These are phyloP conservation scores for Myxozyma neotropica DNA, from an alignment of 805 yeast genomes.

Conservation along the genomic window DNA sequence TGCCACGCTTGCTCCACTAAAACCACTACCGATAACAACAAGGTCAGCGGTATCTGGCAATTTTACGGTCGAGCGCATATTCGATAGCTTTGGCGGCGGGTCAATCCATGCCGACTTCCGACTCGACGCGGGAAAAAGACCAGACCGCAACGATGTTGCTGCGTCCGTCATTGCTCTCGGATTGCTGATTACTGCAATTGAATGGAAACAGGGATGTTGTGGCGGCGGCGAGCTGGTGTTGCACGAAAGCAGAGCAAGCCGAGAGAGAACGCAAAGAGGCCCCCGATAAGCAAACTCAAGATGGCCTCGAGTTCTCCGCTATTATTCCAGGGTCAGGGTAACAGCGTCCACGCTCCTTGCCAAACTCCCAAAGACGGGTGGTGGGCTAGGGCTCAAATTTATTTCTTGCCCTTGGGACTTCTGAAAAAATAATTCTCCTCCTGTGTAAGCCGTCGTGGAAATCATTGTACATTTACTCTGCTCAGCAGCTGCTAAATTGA, in stretches of 20 bases:
- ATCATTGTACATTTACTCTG: too few relatives aligned
- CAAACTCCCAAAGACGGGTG: neutral
- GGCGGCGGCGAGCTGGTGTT: too few relatives aligned
- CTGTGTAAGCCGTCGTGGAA: neutral
- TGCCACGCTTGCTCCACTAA: slow-evolving; percentile 50
- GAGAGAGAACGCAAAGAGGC: too few relatives aligned
- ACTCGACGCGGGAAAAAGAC: neutral
- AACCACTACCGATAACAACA: slow-evolving; percentile 52
- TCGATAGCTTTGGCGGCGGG: slow-evolving; percentile 21
- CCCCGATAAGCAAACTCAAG: too few relatives aligned
- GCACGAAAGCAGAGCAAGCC: too few relatives aligned
- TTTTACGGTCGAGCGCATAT: slow-evolving; percentile 12
- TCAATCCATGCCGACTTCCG: slow-evolving; percentile 24
- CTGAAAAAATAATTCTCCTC: neutral
- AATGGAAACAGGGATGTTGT: too few relatives aligned
- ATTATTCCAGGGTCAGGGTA: neutral
- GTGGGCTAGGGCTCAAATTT: neutral
- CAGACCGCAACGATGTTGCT: neutral
- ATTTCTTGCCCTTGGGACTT: neutral
- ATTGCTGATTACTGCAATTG: too few relatives aligned
- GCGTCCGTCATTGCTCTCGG: neutral
- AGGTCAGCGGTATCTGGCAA: slow-evolving; percentile 47
- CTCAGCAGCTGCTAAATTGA: too few relatives aligned
- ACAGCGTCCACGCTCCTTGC: neutral
- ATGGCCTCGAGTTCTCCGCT: too few relatives aligned